phyloP scores from a whole-genome alignment of 108 stramenopile species.

The Fistulifera pelliculosa region DNA sequence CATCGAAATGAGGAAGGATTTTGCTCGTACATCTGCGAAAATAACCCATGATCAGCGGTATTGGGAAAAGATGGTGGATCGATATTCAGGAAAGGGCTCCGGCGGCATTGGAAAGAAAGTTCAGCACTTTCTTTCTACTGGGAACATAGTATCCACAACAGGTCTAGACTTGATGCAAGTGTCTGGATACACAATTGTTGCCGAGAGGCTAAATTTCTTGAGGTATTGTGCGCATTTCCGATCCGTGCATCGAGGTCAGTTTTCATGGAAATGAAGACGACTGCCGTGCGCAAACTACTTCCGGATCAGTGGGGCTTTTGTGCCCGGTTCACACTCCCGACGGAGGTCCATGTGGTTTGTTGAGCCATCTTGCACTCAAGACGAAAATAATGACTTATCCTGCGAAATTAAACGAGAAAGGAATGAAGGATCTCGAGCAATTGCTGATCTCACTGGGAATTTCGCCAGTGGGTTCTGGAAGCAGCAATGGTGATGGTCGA shows the following conservation, averaged over 20 bases:
- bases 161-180: constrained; percentile 98
- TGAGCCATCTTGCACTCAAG: constrained; percentile 90
- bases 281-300: constrained; percentile 94
- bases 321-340: constrained; percentile 99
- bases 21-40: constrained; percentile 19
- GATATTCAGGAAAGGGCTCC: constrained; percentile 52
- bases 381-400: constrained; percentile 62
- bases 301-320: constrained; percentile 98
- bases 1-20: constrained; percentile 69
- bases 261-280: constrained; percentile 99
- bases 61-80: constrained; percentile 67
- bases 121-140: constrained; percentile 89
- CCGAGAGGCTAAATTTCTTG: constrained; percentile 94
- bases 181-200: constrained; percentile 96
- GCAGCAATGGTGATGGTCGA: constrained; percentile 57
- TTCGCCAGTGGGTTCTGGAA: constrained; percentile 49
- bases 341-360: constrained; percentile 96
- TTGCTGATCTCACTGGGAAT: constrained; percentile 67
- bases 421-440: constrained; percentile 43
- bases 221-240: constrained; percentile 96
- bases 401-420: constrained; percentile 18
- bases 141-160: constrained; percentile 86
- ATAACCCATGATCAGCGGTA: constrained; percentile 37
- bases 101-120: constrained; percentile 84
- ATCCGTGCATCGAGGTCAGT: constrained; percentile 97